Evolutionary conservation across 805 yeast species (phyloP).

Genomic region (Torulaspora delbrueckii): DNA sequence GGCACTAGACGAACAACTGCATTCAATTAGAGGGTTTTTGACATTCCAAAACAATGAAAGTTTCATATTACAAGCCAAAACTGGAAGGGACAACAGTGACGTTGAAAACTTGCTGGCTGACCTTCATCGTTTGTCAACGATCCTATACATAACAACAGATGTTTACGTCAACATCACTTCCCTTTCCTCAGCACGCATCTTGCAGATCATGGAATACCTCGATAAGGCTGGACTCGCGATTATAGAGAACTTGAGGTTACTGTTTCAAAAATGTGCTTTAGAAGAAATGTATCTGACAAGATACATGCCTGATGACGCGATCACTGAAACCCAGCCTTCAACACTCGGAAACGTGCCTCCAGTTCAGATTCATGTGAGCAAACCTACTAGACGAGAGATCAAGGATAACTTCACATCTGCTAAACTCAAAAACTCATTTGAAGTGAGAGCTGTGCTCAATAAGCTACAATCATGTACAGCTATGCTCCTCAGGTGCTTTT

Average conservation of each 20-base stretch:
- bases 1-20: slow-evolving; percentile 34
- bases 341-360: slow-evolving; percentile 40
- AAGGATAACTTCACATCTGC: slow-evolving; percentile 47
- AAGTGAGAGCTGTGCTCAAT: slow-evolving; percentile 48
- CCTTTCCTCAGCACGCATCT: slow-evolving; percentile 43
- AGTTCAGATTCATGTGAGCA: slow-evolving; percentile 40
- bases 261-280: slow-evolving; percentile 47
- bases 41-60: slow-evolving; percentile 21
- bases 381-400: slow-evolving; percentile 37
- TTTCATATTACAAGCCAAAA: slow-evolving; percentile 24
- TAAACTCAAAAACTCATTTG: slow-evolving; percentile 57
- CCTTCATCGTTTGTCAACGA: slow-evolving; percentile 38
- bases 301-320: slow-evolving; percentile 45
- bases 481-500: slow-evolving; percentile 40
- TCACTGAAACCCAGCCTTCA: slow-evolving; percentile 36
- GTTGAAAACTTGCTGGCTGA: slow-evolving; percentile 18
- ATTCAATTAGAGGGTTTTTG: slow-evolving; percentile 29
- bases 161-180: slow-evolving; percentile 52
- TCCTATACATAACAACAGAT: slow-evolving; percentile 50
- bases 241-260: slow-evolving; percentile 39
- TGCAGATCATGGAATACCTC: slow-evolving; percentile 27
- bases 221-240: slow-evolving; percentile 38
- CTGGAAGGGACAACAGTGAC: slow-evolving; percentile 10
- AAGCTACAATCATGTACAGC: slow-evolving; percentile 45
- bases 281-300: slow-evolving; percentile 56